Percentiles rank a stretch among this genome's conserved stretches.
Conservation (phyloP, 306 rosid species). For the Sicyos edulis region DNA sequence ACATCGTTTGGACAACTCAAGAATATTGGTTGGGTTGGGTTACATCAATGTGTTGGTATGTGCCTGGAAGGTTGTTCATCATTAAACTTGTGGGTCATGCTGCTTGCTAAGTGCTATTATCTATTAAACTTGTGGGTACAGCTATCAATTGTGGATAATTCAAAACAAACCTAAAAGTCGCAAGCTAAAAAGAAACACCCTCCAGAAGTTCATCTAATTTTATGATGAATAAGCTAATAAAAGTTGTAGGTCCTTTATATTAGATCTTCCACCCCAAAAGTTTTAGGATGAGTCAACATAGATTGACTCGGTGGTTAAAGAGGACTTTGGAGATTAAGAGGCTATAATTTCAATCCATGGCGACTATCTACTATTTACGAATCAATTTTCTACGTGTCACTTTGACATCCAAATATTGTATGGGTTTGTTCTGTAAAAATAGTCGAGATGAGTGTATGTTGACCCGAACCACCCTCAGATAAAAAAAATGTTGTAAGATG, state of each 20-base stretch:
- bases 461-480: too few species aligned
- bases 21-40: background rate
- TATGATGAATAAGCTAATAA: background rate
- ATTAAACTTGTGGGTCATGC: background rate
- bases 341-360: too few species aligned
- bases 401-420: too few species aligned
- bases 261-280: background rate
- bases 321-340: too few species aligned
- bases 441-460: too few species aligned
- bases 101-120: too few species aligned
- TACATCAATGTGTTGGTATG: conserved; percentile 17
- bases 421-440: too few species aligned
- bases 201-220: background rate
- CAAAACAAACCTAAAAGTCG: background rate
- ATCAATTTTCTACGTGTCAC: too few species aligned
- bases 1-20: conserved; percentile 1
- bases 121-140: background rate
- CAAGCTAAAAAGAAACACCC: background rate
- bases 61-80: background rate
- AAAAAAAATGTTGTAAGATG: background rate
- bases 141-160: background rate
- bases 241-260: background rate
- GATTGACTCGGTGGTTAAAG: too few species aligned
- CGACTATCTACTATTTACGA: too few species aligned
- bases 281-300: background rate